Evolutionary conservation across 352 stramenopile species (phyloP).

Genomic region (Globisporangium cederbergense): DNA sequence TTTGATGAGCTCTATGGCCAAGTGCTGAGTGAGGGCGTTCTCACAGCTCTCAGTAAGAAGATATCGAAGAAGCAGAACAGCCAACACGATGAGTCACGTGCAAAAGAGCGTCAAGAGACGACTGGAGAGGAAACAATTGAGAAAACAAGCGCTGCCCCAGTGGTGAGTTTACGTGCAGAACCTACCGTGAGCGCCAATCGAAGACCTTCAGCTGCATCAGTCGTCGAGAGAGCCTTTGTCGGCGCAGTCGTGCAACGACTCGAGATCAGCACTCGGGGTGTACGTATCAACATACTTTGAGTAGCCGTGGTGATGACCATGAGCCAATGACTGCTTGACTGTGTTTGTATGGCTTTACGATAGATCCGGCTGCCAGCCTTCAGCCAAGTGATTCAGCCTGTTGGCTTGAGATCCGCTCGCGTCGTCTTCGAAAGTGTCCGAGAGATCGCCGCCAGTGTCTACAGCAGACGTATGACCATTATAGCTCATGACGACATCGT

Average conservation of each 20-base stretch:
- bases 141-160: neutral
- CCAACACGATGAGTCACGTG: neutral
- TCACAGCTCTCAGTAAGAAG: neutral
- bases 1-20: slow-evolving; percentile 9
- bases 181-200: neutral
- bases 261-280: neutral
- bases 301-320: neutral
- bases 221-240: slow-evolving; percentile 1
- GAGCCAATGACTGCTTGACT: neutral
- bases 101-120: neutral
- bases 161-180: neutral
- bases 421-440: slow-evolving; percentile 24
- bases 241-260: neutral
- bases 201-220: neutral
- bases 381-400: neutral
- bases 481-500: neutral
- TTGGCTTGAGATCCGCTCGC: neutral
- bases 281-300: neutral
- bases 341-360: neutral
- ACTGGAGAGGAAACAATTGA: too few relatives aligned
- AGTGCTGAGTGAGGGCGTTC: neutral
- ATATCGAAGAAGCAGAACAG: neutral
- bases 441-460: slow-evolving; percentile 16
- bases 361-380: slow-evolving; percentile 24
- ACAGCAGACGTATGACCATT: neutral